Evolutionary conservation across 345 rosid species (phyloP), one percentile per base, ranked within the genome.

Genomic region (Eucalyptus coolabah): DNA sequence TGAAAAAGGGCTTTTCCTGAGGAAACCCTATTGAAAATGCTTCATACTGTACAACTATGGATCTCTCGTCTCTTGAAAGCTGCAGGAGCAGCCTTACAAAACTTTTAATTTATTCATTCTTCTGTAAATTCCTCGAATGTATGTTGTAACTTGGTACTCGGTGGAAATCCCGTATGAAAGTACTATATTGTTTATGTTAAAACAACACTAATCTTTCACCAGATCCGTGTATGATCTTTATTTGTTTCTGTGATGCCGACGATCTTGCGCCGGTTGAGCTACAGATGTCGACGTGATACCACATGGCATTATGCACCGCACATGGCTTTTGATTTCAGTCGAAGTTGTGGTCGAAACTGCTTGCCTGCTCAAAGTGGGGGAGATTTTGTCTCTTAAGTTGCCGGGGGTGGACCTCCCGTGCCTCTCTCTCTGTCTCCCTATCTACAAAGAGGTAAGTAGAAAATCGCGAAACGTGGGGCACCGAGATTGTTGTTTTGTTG

Each of bases 91-190:
- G 72, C n/a, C 67, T 85, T 49, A 60, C 87, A 67, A 59, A 50
- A 91, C 47, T 89, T 91, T 80, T 40, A 23, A 92, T 93, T 91
- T 77, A 40, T 77, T 77, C 88, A 92, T 95, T 93, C 92, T 60
- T 93, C 90, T 95, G 97, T 95, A 95, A 90, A 95, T 92, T 93
- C 90, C 86, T n/a, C 47, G 34, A 59, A n/a, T 90, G 91, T 89
- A 91, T 90, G 92, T 82, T 92, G 93, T 91, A 90, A 51, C 81
- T 88, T 34, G 89, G 67, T 82, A 82, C 53, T 54, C 47, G 60
- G 54, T 26, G 42, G 88, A 86, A 54, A 51, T 44, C 60, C 59
- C 47, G 10, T 86, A 86, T 86, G 44, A 37, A 86, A 34, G 83
- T 34, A 86, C 49, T 21, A 37, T 19, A 4, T 86, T 86, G 49